Percentiles rank a stretch among this genome's conserved stretches.
Evolutionary conservation across 805 yeast species (phyloP).

Genomic region (Ogataea ramenticola): DNA sequence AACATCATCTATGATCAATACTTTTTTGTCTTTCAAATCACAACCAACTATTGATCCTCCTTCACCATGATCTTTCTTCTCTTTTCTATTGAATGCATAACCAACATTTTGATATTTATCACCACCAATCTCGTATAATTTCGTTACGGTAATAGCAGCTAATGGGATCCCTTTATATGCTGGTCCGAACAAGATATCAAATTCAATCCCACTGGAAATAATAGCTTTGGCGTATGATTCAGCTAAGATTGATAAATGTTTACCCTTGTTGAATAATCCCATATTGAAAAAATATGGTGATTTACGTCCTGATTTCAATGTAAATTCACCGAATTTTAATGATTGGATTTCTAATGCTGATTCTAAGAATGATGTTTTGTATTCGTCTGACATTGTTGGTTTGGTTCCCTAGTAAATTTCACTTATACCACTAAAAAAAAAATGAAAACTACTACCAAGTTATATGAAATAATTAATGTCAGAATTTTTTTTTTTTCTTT

Average conservation of each 20-base stretch:
- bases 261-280: constrained; percentile 84
- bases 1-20: constrained; percentile 90
- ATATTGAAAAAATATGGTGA: constrained; percentile 97
- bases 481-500: no score
- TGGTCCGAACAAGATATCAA: constrained; percentile 92
- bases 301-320: constrained; percentile 82
- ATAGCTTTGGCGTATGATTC: constrained; percentile 86
- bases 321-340: constrained; percentile 80
- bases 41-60: constrained; percentile 95
- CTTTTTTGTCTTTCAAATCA: constrained; percentile 57
- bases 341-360: constrained; percentile 79
- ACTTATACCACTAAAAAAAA: no score
- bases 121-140: constrained; percentile 87
- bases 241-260: constrained; percentile 71
- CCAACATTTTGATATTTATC: constrained; percentile 64
- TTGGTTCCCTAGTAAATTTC: no score
- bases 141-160: constrained; percentile 88
- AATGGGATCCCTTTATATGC: constrained; percentile 97
- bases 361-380: constrained; percentile 52
- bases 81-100: constrained; percentile 95
- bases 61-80: constrained; percentile 96
- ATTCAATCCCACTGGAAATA: constrained; percentile 70
- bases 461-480: no score
- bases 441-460: no score
- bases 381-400: constrained; percentile 7